Evolutionary conservation across 768 basidiomycete species (phyloP).

Genomic region (Rhizopogon sp.): DNA sequence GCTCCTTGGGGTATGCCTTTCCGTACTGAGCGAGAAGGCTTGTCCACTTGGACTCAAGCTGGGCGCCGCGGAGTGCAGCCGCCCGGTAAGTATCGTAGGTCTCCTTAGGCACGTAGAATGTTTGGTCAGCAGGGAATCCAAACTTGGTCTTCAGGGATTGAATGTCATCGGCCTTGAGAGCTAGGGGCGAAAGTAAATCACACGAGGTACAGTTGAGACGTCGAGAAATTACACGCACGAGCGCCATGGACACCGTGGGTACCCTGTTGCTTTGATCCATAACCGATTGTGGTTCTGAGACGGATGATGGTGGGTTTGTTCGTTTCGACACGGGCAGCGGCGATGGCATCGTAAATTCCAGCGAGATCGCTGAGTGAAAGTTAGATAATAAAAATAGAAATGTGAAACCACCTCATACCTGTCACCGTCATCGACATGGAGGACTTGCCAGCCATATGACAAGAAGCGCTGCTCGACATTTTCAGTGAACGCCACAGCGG

Average conservation of each 20-base stretch:
- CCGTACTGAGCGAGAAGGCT: constrained; percentile 61
- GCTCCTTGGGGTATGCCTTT: constrained; percentile 76
- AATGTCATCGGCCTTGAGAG: constrained; percentile 91
- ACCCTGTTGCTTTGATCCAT: constrained; percentile 88
- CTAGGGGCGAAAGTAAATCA: constrained; percentile 31
- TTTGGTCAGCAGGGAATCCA: constrained; percentile 72
- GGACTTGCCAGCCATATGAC: constrained; percentile 92
- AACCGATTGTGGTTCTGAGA: constrained; percentile 88
- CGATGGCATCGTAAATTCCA: constrained; percentile 74
- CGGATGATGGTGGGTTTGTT: constrained; percentile 85
- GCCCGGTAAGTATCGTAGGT: constrained; percentile 65
- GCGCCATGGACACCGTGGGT: constrained; percentile 93
- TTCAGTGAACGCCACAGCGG: constrained; percentile 90
- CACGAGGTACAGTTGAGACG: background rate
- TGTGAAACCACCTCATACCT: constrained; percentile 35
- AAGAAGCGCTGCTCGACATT: constrained; percentile 85
- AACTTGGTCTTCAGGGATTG: constrained; percentile 77
- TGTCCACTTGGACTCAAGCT: constrained; percentile 73
- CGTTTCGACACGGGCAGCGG: constrained; percentile 68
- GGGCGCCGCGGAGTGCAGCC: constrained; percentile 67
- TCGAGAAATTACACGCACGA: constrained; percentile 50
- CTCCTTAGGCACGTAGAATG: constrained; percentile 73
- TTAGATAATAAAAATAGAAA: constrained; percentile 7
- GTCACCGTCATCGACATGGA: constrained; percentile 79
- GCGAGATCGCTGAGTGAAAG: constrained; percentile 58